Evolutionary conservation across 2,329 filamentous ascomycete genomes (phyloP).

Genomic region (Zopfia rhizophila): DNA sequence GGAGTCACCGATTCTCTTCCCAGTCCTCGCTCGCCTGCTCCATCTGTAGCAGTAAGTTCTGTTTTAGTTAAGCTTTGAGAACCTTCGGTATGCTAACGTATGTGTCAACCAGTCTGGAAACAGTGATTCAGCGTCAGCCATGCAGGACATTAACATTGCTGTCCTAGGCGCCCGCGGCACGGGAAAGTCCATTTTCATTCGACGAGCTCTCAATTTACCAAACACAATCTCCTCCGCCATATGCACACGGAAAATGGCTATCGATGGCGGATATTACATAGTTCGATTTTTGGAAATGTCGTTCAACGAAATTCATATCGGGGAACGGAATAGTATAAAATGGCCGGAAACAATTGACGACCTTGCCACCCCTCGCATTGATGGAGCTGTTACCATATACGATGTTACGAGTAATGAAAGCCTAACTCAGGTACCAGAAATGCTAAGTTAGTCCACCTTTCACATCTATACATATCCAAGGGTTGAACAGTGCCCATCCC

Average conservation of each 20-base stretch:
- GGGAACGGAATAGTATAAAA: constrained; percentile 63
- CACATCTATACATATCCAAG: constrained; percentile 17
- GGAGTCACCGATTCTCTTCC: constrained; percentile 24
- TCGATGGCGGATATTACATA: constrained; percentile 65
- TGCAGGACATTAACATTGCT: constrained; percentile 68
- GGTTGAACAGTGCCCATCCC: constrained; percentile 7
- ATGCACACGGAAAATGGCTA: constrained; percentile 64
- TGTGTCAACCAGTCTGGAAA: constrained; percentile 34
- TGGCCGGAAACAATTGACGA: constrained; percentile 70
- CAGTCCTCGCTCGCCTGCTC: constrained; percentile 30
- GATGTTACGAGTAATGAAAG: constrained; percentile 84
- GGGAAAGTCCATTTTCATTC: constrained; percentile 70
- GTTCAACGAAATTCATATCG: constrained; percentile 63
- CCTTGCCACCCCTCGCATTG: constrained; percentile 76
- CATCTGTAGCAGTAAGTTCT: constrained; percentile 40
- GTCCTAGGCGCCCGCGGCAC: constrained; percentile 65
- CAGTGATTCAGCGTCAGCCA: constrained; percentile 42
- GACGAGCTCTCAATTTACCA: constrained; percentile 65
- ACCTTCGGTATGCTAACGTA: constrained; percentile 29
- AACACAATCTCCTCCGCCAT: constrained; percentile 54
- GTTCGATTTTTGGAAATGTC: constrained; percentile 68
- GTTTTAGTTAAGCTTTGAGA: background rate
- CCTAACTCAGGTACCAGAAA: constrained; percentile 77
- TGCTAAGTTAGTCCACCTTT: constrained; percentile 73
- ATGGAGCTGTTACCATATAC: constrained; percentile 87